A percentile compares a stretch with the other conserved stretches of the same genome.
Evolutionary conservation across 345 rosid species (phyloP).

Genomic region (Lepidium africanum): DNA sequence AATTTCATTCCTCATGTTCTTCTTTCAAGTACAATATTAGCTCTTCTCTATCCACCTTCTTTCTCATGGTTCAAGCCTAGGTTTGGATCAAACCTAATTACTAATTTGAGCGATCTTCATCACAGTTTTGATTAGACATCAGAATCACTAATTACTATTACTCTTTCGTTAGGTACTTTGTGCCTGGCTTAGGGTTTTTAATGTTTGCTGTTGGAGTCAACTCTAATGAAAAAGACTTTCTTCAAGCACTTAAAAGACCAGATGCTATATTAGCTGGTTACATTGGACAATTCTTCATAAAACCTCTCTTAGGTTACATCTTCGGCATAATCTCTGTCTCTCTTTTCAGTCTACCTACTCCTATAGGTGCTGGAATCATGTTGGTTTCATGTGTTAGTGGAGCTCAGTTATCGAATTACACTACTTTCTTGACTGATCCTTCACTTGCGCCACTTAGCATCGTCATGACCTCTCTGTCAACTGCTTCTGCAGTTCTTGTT

Average conservation of each 20-base stretch:
- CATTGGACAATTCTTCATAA: constrained; percentile 65
- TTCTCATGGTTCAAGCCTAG: constrained; percentile 92
- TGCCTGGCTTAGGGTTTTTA: constrained; percentile 79
- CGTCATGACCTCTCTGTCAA: constrained; percentile 93
- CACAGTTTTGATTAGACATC: background rate
- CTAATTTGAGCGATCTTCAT: background rate
- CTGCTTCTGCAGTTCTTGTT: constrained; percentile 70
- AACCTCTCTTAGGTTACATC: constrained; percentile 75
- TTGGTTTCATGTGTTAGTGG: constrained; percentile 94
- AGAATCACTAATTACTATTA: background rate
- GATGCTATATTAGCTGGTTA: constrained; percentile 61
- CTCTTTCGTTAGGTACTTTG: constrained; percentile 57
- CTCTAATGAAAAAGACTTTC: constrained; percentile 72
- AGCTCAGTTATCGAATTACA: constrained; percentile 91
- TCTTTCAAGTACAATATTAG: constrained; percentile 72
- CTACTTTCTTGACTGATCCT: constrained; percentile 87
- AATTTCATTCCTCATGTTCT: constrained; percentile 71
- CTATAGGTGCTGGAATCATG: constrained; percentile 94
- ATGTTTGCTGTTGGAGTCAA: constrained; percentile 94
- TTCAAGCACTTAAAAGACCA: constrained; percentile 72
- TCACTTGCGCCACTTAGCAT: constrained; percentile 78
- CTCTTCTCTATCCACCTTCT: constrained; percentile 82
- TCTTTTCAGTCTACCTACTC: constrained; percentile 56
- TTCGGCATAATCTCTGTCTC: constrained; percentile 55
- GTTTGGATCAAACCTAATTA: constrained; percentile 23